Evolutionary conservation across 1,284 basidiomycete genomes (phyloP).

Genomic region (Cystobasidiaceae sp.): DNA sequence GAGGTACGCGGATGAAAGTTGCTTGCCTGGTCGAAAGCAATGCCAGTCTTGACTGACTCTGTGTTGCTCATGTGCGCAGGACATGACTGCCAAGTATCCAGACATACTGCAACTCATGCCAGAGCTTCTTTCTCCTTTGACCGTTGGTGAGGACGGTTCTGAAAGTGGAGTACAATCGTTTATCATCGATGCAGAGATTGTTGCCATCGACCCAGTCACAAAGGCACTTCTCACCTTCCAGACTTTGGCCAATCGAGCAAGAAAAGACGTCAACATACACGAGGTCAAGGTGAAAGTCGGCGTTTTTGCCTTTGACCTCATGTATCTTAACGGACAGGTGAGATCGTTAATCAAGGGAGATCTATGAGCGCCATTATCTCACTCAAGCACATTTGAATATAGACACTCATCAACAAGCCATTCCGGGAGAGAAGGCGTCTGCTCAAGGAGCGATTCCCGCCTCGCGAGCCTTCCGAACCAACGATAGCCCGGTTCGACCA

Average conservation of each 20-base stretch:
- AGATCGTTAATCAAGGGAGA: constrained; percentile 35
- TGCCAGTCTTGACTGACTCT: constrained; percentile 17
- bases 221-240: constrained; percentile 74
- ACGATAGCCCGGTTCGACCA: constrained; percentile 65
- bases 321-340: constrained; percentile 55
- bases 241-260: constrained; percentile 74
- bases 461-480: constrained; percentile 47
- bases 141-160: constrained; percentile 7
- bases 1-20: constrained; percentile 71
- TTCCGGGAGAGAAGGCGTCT: constrained; percentile 68
- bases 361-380: not conserved
- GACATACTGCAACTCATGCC: constrained; percentile 57
- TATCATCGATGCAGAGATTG: constrained; percentile 71
- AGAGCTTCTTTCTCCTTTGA: constrained; percentile 38
- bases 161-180: constrained; percentile 57
- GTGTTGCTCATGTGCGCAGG: constrained; percentile 35
- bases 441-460: constrained; percentile 50
- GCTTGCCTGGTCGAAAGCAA: too few relatives aligned
- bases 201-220: constrained; percentile 64
- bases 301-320: constrained; percentile 55
- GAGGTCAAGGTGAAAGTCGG: constrained; percentile 57
- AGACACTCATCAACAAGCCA: constrained; percentile 65
- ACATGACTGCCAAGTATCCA: constrained; percentile 62
- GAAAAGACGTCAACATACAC: constrained; percentile 70
- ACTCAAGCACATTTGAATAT: not conserved